Conservation (phyloP, 148 eudicot species). For the Fallopia convolvulus region DNA sequence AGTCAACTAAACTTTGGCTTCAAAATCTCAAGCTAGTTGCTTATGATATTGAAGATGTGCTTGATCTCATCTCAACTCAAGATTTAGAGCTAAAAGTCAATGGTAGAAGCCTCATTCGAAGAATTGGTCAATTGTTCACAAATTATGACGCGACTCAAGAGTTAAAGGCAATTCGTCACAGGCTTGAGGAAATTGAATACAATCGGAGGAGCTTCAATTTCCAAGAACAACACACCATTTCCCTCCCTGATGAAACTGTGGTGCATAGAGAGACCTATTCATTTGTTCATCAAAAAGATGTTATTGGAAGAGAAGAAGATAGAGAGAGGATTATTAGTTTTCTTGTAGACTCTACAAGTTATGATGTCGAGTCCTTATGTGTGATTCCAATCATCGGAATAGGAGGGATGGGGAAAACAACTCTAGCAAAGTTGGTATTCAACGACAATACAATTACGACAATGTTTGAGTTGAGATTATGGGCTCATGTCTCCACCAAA, state of each 20-base stretch:
- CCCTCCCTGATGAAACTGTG: background rate
- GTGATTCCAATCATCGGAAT: background rate
- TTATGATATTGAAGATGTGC: background rate
- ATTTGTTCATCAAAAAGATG: background rate
- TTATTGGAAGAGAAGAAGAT: background rate
- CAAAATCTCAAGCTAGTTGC: background rate
- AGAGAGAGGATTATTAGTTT: background rate
- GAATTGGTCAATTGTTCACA: background rate
- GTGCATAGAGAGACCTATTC: background rate
- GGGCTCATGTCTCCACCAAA: background rate
- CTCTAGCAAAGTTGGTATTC: background rate
- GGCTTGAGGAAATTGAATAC: background rate
- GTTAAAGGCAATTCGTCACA: background rate
- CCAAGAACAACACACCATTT: background rate
- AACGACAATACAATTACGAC: background rate
- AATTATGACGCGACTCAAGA: background rate
- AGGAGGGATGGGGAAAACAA: slow-evolving; percentile 1
- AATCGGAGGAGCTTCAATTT: background rate
- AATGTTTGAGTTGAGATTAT: background rate
- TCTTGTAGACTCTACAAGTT: background rate
- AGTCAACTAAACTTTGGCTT: background rate
- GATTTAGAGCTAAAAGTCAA: background rate
- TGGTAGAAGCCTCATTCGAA: background rate
- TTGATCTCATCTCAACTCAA: background rate
- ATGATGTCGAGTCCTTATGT: background rate